Conservation (phyloP, 768 basidiomycete genomes). For the Myochromella boudieri region DNA sequence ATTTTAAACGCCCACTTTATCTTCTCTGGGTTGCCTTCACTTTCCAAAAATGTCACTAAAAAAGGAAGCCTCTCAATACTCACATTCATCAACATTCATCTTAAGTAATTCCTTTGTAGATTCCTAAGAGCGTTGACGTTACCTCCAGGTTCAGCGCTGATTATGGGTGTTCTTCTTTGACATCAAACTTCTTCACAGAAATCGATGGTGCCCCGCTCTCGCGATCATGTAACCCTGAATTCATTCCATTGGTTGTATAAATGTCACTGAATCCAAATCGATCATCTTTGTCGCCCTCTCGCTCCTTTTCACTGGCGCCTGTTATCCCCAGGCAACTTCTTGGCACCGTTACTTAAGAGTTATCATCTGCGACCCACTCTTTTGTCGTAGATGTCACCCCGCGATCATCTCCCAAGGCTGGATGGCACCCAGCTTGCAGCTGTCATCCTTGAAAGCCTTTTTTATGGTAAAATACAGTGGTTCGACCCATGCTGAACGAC, state of each 20-base stretch:
- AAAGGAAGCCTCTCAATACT: no score
- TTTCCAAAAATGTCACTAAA: no score
- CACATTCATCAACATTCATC: no score
- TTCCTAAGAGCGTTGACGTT: not conserved
- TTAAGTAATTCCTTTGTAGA: not conserved
- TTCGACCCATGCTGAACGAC: not conserved
- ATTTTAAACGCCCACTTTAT: not conserved
- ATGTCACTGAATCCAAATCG: not conserved
- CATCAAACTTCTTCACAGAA: no score
- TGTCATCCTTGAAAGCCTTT: constrained; percentile 15
- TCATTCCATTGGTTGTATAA: not conserved
- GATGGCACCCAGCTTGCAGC: constrained; percentile 21
- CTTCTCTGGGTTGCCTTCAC: not conserved
- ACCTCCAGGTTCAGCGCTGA: not conserved
- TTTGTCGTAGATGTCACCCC: constrained; percentile 19
- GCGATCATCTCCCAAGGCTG: constrained; percentile 18
- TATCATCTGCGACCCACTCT: constrained; percentile 2
- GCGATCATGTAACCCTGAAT: constrained; percentile 4
- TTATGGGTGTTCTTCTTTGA: not conserved
- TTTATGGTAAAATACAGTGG: constrained; percentile 12
- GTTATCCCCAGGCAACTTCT: not conserved
- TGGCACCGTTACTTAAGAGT: not conserved
- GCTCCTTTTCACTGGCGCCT: not conserved
- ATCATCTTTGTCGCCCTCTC: not conserved
- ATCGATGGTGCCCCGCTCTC: no score